Evolutionary conservation across 169 alveolate genomes (phyloP).

Genomic region (Cyclospora cayetanensis): DNA sequence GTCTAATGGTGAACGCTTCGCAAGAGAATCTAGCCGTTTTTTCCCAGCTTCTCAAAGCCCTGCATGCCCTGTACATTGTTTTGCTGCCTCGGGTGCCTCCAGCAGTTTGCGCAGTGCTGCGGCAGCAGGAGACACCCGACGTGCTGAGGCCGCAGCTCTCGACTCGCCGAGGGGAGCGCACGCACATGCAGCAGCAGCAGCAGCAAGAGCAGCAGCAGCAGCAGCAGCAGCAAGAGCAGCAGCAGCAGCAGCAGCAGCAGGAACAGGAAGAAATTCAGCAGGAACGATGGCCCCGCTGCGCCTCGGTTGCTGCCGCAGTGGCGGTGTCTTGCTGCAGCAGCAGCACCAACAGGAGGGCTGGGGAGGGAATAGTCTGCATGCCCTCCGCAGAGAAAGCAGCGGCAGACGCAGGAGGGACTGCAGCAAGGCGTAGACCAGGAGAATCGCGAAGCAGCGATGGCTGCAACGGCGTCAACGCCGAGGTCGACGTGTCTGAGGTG

Average conservation of each 20-base stretch:
- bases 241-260: neutral
- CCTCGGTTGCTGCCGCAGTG: neutral
- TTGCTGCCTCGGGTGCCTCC: neutral
- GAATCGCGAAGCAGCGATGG: neutral
- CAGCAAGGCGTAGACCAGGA: neutral
- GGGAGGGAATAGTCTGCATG: neutral
- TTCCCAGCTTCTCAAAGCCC: neutral
- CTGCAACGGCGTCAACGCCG: neutral
- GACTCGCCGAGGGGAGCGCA: neutral
- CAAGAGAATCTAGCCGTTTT: neutral
- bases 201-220: neutral
- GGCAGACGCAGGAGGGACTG: neutral
- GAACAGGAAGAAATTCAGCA: neutral
- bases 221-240: neutral
- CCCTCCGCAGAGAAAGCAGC: no score
- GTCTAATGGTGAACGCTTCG: neutral
- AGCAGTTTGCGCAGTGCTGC: neutral
- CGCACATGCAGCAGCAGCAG: neutral
- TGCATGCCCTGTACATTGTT: neutral
- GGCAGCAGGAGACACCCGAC: neutral
- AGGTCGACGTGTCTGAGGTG: neutral
- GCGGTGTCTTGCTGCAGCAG: no score
- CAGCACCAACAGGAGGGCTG: neutral
- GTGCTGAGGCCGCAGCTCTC: neutral
- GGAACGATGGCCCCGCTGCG: neutral